phyloP scores from a whole-genome alignment of 192 early-diverging fungal species.

The Linnemannia exigua region DNA sequence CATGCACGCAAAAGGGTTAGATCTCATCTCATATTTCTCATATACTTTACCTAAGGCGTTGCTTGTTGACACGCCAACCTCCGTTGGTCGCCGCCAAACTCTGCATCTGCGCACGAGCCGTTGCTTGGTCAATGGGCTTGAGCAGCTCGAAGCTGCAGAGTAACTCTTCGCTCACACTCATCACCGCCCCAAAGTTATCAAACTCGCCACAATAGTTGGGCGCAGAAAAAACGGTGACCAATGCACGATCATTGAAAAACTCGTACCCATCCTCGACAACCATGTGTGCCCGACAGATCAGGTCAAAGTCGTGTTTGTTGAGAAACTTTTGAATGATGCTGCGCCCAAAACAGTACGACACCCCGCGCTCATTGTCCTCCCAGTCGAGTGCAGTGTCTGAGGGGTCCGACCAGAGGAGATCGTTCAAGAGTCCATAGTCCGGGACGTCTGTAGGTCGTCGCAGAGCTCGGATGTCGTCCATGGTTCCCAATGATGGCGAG shows the following conservation, averaged over 20 bases:
- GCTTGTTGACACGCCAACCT: slow-evolving; percentile 54
- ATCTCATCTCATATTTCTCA: background rate
- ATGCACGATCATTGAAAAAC: slow-evolving; percentile 90
- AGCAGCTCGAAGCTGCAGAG: slow-evolving; percentile 93
- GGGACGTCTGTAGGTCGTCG: slow-evolving; percentile 91
- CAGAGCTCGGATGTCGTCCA: slow-evolving; percentile 90
- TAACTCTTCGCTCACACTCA: slow-evolving; percentile 92
- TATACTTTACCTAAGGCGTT: slow-evolving; percentile 38
- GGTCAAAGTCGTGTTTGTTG: slow-evolving; percentile 88
- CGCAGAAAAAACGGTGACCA: slow-evolving; percentile 96
- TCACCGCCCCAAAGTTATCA: slow-evolving; percentile 91
- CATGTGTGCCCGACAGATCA: slow-evolving; percentile 95
- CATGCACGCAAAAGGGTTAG: background rate
- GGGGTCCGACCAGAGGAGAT: slow-evolving; percentile 95
- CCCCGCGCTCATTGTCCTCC: slow-evolving; percentile 97
- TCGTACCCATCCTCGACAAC: slow-evolving; percentile 99
- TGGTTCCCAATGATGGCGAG: slow-evolving; percentile 80
- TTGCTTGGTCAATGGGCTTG: slow-evolving; percentile 66
- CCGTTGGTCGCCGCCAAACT: slow-evolving; percentile 43
- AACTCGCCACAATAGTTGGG: slow-evolving; percentile 99
- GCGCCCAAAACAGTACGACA: slow-evolving; percentile 94
- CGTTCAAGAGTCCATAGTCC: slow-evolving; percentile 92
- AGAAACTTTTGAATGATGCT: slow-evolving; percentile 88
- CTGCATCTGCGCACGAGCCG: slow-evolving; percentile 53
- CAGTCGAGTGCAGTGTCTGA: slow-evolving; percentile 82